phyloP scores from a whole-genome alignment of 306 rosid genomes.

The Pterocarpus santalinus region DNA sequence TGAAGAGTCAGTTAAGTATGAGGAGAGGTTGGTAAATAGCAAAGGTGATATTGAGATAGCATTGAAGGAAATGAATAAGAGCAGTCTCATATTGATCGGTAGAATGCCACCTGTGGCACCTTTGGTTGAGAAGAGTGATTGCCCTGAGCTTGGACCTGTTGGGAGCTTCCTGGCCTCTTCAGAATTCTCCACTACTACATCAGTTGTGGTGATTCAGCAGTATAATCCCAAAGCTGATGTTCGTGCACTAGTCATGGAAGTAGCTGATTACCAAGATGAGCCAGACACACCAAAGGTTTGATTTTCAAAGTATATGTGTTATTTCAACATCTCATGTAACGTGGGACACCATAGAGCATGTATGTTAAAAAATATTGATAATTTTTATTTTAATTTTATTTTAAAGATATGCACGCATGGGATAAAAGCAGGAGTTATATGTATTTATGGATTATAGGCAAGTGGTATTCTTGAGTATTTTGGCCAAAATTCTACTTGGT shows the following conservation, averaged over 20 bases:
- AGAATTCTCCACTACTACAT: conserved; percentile 59
- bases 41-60: conserved; percentile 51
- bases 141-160: conserved; percentile 69
- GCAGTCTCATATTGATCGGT: conserved; percentile 66
- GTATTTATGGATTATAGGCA: no score
- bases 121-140: conserved; percentile 60
- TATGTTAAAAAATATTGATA: no score
- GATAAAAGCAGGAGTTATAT: no score
- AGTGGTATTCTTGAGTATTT: no score
- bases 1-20: conserved; percentile 53
- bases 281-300: conserved; percentile 50
- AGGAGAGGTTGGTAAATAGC: conserved; percentile 58
- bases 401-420: no score
- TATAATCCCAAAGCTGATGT: conserved; percentile 48
- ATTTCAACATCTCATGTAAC: no score
- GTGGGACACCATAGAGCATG: no score
- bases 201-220: conserved; percentile 70
- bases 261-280: conserved; percentile 16
- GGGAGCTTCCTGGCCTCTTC: conserved; percentile 70
- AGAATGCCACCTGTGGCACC: conserved; percentile 61
- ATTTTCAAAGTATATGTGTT: no score
- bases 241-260: conserved; percentile 65
- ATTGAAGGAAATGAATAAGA: conserved; percentile 53
- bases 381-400: no score
- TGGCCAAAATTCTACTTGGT: no score